Conservation (phyloP, 345 rosid genomes). For the Citrus medica region DNA sequence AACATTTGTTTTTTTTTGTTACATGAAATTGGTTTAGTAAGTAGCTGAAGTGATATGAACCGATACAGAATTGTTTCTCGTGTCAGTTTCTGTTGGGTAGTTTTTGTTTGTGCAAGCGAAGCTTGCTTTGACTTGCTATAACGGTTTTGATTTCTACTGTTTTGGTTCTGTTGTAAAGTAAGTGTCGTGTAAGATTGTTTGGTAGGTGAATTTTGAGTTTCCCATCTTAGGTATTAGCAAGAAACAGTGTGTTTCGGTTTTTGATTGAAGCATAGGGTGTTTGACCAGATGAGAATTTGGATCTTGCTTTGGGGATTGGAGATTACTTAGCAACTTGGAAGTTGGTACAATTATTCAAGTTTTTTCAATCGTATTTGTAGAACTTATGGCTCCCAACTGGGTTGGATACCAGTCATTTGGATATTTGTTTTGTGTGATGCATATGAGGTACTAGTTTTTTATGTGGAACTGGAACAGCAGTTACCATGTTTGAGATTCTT, state of each 20-base stretch:
- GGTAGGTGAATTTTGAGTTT: conserved; percentile 4
- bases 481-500: not conserved
- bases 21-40: no score
- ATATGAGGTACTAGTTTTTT: not conserved
- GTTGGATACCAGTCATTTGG: not conserved
- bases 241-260: not conserved
- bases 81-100: not conserved
- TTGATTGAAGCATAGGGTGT: not conserved
- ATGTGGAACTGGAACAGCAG: no score
- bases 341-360: not conserved
- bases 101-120: not conserved
- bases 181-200: conserved; percentile 1
- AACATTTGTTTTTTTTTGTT: no score
- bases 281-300: conserved; percentile 12
- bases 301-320: not conserved
- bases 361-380: not conserved
- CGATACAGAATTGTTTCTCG: no score
- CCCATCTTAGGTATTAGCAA: not conserved
- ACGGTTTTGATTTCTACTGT: conserved; percentile 8
- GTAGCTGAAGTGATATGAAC: no score
- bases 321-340: not conserved
- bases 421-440: not conserved
- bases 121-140: conserved; percentile 12
- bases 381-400: not conserved
- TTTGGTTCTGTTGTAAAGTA: not conserved